Base-by-base conservation (phyloP, 495 filamentous ascomycete genomes). In the Rhypophila decipiens region DNA sequence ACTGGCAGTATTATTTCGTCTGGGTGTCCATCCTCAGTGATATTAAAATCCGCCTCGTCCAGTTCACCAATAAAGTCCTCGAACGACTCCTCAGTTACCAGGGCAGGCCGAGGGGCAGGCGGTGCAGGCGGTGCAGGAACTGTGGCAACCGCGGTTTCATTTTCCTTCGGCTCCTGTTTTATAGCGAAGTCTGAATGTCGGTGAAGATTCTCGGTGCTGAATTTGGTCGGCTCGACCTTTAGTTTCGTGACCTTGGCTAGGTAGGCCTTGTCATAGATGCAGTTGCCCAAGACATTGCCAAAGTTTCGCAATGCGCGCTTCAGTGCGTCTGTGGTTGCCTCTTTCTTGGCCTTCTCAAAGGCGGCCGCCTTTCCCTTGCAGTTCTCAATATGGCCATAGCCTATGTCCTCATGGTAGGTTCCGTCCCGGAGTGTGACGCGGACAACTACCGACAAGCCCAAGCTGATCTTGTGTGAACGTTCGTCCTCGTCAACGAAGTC, bases 341-440 rank as follows among this genome's bases (percentile, higher is more conserved):
- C 90, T 61, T 98, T 98, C 69, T 96, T 97, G 1, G 91, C 88
- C 63, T 97, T 97, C 63, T 97, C 91, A 57, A 96, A 96, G 2
- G 89, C 91, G 5, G 86, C 81, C 0, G 89, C 91, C 68, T 97
- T 97, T 21, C 85, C 83, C 66, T 94, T 96, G 66, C 82, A 87
- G 53, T 97, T 98, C 62, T 96, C 91, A 43, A 93, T 94, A 50
- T 90, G 82, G 3, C 94, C 93, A 55, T 96, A 97, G 1, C 93
- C 93, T 42, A 97, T 82, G 64, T 99, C 93, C 69, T 98, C 93
- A 62, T 96, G 94, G 60, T 77, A 96, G 15, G 93, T 91, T 24
- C 93, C 93, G 69, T 97, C 93, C 39, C 79, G 82, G 39, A 98
- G 67, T 1, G 88, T 94, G 15, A 98, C 86, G 43, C 91, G 77